A percentile compares a stretch with the other conserved stretches of the same genome.
Conservation (phyloP, 176 grass and related monocot species). For the Pharus latifolius region DNA sequence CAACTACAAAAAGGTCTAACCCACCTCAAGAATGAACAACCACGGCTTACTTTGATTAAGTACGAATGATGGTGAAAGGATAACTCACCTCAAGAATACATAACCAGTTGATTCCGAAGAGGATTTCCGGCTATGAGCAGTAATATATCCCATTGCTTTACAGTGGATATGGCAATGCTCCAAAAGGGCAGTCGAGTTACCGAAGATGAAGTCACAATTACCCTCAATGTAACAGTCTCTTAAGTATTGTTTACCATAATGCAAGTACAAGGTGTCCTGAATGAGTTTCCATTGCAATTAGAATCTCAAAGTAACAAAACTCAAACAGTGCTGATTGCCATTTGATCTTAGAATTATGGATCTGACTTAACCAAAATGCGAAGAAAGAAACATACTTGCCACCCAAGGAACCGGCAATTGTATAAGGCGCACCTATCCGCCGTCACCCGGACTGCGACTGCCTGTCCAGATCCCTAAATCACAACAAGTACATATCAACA, state of each 20-base stretch:
- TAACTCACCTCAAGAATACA: slow-evolving; percentile 75
- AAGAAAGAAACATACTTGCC: slow-evolving; percentile 46
- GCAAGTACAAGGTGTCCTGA: slow-evolving; percentile 94
- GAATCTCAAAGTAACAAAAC: neutral
- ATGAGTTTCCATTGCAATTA: neutral
- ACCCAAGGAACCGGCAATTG: slow-evolving; percentile 87
- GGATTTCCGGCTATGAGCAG: slow-evolving; percentile 96
- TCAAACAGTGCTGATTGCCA: neutral
- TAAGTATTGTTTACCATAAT: slow-evolving; percentile 91
- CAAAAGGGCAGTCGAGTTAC: slow-evolving; percentile 80
- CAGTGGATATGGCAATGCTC: slow-evolving; percentile 98
- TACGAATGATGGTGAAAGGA: neutral
- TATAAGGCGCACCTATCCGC: slow-evolving; percentile 94
- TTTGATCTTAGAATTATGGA: neutral
- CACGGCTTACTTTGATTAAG: no score
- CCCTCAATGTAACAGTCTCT: slow-evolving; percentile 97
- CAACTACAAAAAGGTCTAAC: neutral
- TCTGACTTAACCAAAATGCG: neutral
- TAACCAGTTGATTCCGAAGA: slow-evolving; percentile 86
- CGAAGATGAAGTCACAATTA: slow-evolving; percentile 93
- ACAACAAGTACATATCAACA: slow-evolving; percentile 8
- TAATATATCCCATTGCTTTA: slow-evolving; percentile 77
- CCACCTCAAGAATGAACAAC: no score
- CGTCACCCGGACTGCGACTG: slow-evolving; percentile 73
- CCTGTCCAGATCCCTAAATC: slow-evolving; percentile 85